A percentile compares a stretch with the other conserved stretches of the same genome.
These are phyloP conservation scores for Exophiala viscosa DNA, from an alignment of 2,329 filamentous ascomycete genomes.

Conservation along the genomic window DNA sequence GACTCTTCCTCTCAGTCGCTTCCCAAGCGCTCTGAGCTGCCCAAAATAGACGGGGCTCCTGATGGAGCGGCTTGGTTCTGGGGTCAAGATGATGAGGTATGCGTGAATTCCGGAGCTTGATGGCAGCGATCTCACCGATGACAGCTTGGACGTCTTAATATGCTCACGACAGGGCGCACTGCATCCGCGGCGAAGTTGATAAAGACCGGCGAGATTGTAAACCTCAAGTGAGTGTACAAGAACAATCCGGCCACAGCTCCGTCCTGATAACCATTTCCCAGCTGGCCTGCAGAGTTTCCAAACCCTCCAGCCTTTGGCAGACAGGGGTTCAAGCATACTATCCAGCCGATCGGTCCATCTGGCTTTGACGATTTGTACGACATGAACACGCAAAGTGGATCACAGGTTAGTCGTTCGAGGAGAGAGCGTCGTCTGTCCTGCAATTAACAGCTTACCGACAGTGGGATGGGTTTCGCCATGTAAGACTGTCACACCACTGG, in stretches of 20 bases:
- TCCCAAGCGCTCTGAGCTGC: background rate
- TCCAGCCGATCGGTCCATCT: constrained; percentile 40
- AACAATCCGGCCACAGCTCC: background rate
- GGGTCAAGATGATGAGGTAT: background rate
- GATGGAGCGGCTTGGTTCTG: background rate
- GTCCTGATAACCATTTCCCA: background rate
- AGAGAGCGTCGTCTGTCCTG: background rate
- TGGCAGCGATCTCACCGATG: background rate
- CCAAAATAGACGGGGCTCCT: background rate
- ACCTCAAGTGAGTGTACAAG: constrained; percentile 39
- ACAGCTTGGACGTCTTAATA: constrained; percentile 50
- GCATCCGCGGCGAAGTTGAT: constrained; percentile 52
- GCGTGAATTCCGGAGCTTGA: background rate
- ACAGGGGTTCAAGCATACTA: constrained; percentile 51
- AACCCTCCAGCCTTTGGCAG: constrained; percentile 50
- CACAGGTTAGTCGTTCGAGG: constrained; percentile 23
- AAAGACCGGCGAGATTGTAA: constrained; percentile 52
- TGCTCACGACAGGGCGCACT: constrained; percentile 53
- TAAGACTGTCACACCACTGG: constrained; percentile 21
- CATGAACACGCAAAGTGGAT: constrained; percentile 47
- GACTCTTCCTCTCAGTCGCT: background rate
- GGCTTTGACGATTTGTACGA: constrained; percentile 42
- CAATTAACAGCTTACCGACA: constrained; percentile 21
- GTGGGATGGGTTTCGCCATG: constrained; percentile 49
- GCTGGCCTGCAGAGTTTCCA: constrained; percentile 50